Evolutionary conservation across 345 rosid species (phyloP), one percentile per base, ranked within the genome.

Genomic region (Luvunga scandens): DNA sequence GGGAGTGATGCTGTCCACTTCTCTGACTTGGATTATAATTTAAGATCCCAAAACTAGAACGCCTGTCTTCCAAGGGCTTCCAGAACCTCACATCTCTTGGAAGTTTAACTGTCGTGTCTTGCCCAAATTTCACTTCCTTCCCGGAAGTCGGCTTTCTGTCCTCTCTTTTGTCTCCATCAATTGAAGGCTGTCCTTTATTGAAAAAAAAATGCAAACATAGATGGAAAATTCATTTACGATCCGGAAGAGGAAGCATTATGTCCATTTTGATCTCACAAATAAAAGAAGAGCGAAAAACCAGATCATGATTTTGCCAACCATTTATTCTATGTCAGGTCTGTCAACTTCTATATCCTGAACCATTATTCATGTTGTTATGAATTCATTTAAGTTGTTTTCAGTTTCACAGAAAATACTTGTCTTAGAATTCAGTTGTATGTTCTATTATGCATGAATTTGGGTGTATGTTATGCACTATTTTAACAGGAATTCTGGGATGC

Each of bases 1-100:
- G 25, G 65, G 50, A 31, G 71, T 48, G 71, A 38, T 53, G 60
- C 38, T 83, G 67, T 76, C 85, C 28, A 6, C 30, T 34, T 75
- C 79, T 13, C 71, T 79, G 7, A 66, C 30, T 1, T 0, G 0
- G 9, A 75, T 79, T 16, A 0, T 4, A 61, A 76, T 79, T 28
- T 6, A 10, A 2, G 50, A 53, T 79, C 34, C 78, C 76, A 5
- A 64, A 72, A 31, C 71, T 62, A 22, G 39, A 79, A 66, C 48
- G 4, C 78, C 36, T 71, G 9, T 28, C 71, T 5, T 66, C 65
- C 22, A 45, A 50, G 60, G 78, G 66, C 27, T 75, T 75, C 13
- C 72, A 67, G 34, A 67, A 76, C 59, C 78, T 66, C 18, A 36
- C 56, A 3, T 79, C 65, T 1, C 85, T 79, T 71, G 66, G 71